phyloP scores from a whole-genome alignment of 306 rosid genomes.

The Quercus wislizeni region DNA sequence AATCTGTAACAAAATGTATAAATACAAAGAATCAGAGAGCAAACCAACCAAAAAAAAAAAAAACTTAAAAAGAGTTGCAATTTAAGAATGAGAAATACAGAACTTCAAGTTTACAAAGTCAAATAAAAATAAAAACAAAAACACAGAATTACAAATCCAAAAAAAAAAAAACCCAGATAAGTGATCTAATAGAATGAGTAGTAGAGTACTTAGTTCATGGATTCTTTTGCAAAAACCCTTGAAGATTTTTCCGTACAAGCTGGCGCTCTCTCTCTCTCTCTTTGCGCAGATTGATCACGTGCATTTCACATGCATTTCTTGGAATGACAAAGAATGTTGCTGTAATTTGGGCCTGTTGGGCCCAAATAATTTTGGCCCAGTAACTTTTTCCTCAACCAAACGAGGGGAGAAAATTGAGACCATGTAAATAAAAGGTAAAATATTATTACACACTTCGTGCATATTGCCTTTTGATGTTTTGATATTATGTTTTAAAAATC shows the following conservation, averaged over 20 bases:
- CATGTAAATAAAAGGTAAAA: too few relatives aligned
- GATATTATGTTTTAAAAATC: too few relatives aligned
- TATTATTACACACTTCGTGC: too few relatives aligned
- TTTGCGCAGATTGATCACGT: background rate
- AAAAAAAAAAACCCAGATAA: background rate
- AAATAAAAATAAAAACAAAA: background rate
- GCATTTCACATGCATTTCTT: background rate
- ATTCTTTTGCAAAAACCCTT: background rate
- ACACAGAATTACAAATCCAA: background rate
- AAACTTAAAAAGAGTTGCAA: background rate
- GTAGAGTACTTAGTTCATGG: background rate
- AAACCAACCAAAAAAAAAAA: background rate
- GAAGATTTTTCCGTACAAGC: background rate
- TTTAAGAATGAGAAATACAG: background rate
- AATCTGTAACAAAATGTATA: background rate
- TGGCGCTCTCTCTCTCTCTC: background rate
- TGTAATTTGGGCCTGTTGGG: too few relatives aligned
- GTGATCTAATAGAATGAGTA: background rate
- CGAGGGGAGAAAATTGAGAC: too few relatives aligned
- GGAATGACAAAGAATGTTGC: background rate
- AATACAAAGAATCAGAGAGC: background rate
- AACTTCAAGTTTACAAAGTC: background rate
- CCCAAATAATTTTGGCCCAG: too few relatives aligned
- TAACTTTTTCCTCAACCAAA: too few relatives aligned
- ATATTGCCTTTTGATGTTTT: too few relatives aligned